phyloP scores from a whole-genome alignment of 805 yeast genomes.

The Ogataea kodamae region DNA sequence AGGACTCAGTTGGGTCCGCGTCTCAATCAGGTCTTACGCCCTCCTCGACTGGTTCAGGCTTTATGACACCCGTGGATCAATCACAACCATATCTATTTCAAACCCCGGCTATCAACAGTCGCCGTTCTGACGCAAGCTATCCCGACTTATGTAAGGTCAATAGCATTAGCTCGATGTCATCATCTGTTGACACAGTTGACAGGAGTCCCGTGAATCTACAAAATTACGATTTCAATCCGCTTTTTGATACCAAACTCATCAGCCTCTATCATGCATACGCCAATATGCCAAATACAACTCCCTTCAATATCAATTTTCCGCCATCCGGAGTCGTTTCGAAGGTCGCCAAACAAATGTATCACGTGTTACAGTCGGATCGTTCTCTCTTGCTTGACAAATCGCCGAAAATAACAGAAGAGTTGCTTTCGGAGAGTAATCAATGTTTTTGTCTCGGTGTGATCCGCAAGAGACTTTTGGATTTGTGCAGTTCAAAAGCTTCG shows the following conservation, averaged over 20 bases:
- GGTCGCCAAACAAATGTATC: slow-evolving; percentile 54
- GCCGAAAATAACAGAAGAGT: slow-evolving; percentile 27
- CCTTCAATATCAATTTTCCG: slow-evolving; percentile 61
- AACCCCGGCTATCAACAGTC: slow-evolving; percentile 19
- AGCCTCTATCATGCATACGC: slow-evolving; percentile 46
- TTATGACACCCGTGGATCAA: slow-evolving; percentile 26
- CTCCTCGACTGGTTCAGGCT: slow-evolving; percentile 9
- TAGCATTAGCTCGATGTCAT: slow-evolving; percentile 25
- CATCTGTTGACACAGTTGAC: slow-evolving; percentile 17
- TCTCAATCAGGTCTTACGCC: slow-evolving; percentile 5
- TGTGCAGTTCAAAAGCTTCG: slow-evolving; percentile 27
- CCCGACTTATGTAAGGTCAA: slow-evolving; percentile 23
- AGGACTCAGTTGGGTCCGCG: slow-evolving; percentile 17
- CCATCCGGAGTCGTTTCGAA: slow-evolving; percentile 63
- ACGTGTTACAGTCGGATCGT: slow-evolving; percentile 16
- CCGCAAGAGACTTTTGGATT: slow-evolving; percentile 32
- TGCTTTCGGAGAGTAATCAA: slow-evolving; percentile 24
- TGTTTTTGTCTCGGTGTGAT: slow-evolving; percentile 30
- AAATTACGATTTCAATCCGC: slow-evolving; percentile 32
- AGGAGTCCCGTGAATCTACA: slow-evolving; percentile 21
- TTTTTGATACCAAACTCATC: slow-evolving; percentile 44
- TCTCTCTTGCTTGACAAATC: slow-evolving; percentile 27
- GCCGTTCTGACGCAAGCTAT: slow-evolving; percentile 19
- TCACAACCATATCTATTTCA: slow-evolving; percentile 21
- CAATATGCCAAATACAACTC: slow-evolving; percentile 60